Percentiles rank a stretch among this genome's conserved stretches.
Evolutionary conservation across 176 grass and related monocot species (phyloP).

Genomic region (Oryza nivara): DNA sequence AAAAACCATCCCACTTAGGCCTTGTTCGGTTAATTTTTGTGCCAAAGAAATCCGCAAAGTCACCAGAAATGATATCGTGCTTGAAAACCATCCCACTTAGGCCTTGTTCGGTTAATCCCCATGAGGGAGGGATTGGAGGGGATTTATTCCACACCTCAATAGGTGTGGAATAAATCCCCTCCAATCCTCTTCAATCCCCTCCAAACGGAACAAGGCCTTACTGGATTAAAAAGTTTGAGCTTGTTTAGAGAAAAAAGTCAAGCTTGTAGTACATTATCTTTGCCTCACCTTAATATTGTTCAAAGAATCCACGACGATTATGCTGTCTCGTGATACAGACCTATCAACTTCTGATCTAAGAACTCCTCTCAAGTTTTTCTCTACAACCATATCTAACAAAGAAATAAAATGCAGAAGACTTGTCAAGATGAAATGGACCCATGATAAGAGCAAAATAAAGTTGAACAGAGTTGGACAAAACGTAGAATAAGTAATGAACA

Average conservation of each 20-base stretch:
- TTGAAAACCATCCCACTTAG: not conserved
- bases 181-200: no score
- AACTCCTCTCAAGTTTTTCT: constrained; percentile 84
- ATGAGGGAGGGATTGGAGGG: no score
- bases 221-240: not conserved
- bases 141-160: no score
- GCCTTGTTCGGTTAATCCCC: no score
- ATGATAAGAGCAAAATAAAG: not conserved
- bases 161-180: no score
- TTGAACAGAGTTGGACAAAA: not conserved
- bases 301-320: constrained; percentile 86
- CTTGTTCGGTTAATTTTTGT: no score
- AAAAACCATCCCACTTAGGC: not conserved
- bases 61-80: not conserved
- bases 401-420: not conserved
- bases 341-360: constrained; percentile 97
- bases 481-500: not conserved
- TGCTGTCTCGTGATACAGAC: constrained; percentile 76
- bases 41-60: not conserved
- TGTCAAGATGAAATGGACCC: not conserved
- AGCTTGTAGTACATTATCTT: not conserved
- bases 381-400: constrained; percentile 79
- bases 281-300: constrained; percentile 92
- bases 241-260: not conserved
- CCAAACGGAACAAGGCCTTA: no score